Evolutionary conservation across 768 basidiomycete genomes (phyloP).

Genomic region (Sporobolomyces phaffii): DNA sequence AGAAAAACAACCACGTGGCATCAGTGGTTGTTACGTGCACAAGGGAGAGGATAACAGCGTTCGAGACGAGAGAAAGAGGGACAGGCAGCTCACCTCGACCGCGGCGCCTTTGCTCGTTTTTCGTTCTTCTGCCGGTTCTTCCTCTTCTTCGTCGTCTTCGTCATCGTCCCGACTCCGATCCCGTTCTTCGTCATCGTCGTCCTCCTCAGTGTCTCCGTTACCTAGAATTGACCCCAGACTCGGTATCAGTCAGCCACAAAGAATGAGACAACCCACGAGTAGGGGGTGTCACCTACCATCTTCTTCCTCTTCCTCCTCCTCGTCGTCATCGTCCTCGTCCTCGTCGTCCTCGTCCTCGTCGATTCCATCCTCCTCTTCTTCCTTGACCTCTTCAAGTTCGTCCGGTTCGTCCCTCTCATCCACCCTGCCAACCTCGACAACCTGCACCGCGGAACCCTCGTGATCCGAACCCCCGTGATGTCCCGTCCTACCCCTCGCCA

Average conservation of each 20-base stretch:
- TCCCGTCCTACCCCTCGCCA: no score
- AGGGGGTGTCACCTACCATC: no score
- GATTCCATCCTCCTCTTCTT: slow-evolving; percentile 2
- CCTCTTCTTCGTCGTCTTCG: slow-evolving; percentile 1
- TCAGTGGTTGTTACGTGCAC: no score
- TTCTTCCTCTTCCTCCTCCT: slow-evolving; percentile 5
- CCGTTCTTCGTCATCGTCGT: neutral
- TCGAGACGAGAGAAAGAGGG: neutral
- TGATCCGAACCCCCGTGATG: no score
- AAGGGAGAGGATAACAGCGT: no score
- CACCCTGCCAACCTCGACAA: slow-evolving; percentile 13
- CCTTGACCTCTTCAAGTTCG: neutral
- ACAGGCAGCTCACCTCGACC: slow-evolving; percentile 18
- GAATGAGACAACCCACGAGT: no score
- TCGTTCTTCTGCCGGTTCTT: slow-evolving; percentile 10
- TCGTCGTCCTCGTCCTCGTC: slow-evolving; percentile 9
- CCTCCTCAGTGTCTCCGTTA: neutral
- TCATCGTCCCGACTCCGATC: slow-evolving; percentile 3
- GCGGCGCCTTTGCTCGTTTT: slow-evolving; percentile 30
- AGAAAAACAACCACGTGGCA: no score
- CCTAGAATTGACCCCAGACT: no score
- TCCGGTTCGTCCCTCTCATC: neutral
- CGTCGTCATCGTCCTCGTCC: slow-evolving; percentile 4
- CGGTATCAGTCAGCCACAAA: no score
- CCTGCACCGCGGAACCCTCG: no score